These are phyloP conservation scores for Nyctanthes arbortristis DNA, from an alignment of 257 asterid species.

Conservation along the genomic window DNA sequence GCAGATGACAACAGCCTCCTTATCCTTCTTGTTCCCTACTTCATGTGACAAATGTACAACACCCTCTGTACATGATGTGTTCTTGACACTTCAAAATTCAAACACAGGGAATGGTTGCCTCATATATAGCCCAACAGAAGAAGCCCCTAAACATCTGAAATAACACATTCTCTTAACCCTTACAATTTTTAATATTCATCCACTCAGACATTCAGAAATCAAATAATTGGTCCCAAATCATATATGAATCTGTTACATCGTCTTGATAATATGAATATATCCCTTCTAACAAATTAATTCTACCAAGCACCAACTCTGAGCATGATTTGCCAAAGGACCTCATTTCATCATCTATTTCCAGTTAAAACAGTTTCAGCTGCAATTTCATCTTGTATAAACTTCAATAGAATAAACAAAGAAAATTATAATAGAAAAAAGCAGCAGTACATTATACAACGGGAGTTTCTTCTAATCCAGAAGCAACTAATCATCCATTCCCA, in stretches of 20 bases:
- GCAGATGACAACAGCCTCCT: not conserved
- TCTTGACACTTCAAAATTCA: not conserved
- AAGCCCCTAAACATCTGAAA: not conserved
- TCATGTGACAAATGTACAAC: no score
- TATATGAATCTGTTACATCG: not conserved
- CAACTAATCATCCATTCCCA: no score
- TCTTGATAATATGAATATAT: not conserved
- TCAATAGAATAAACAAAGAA: not conserved
- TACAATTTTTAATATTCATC: not conserved
- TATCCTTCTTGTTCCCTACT: not conserved
- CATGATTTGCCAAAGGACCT: not conserved
- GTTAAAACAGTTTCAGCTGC: not conserved
- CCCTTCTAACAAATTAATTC: not conserved
- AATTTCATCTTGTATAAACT: not conserved
- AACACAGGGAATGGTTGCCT: not conserved
- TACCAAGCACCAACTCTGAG: constrained; percentile 2
- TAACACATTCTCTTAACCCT: not conserved
- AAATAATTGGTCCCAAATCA: not conserved
- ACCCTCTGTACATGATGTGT: not conserved
- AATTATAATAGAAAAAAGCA: not conserved
- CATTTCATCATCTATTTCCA: not conserved
- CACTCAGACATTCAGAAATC: not conserved
- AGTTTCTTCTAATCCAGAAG: no score
- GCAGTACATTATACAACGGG: no score
- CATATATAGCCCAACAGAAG: not conserved